Evolutionary conservation across 163 green algal species (phyloP).

Genomic region (Chlamydomonas reinhardtii): DNA sequence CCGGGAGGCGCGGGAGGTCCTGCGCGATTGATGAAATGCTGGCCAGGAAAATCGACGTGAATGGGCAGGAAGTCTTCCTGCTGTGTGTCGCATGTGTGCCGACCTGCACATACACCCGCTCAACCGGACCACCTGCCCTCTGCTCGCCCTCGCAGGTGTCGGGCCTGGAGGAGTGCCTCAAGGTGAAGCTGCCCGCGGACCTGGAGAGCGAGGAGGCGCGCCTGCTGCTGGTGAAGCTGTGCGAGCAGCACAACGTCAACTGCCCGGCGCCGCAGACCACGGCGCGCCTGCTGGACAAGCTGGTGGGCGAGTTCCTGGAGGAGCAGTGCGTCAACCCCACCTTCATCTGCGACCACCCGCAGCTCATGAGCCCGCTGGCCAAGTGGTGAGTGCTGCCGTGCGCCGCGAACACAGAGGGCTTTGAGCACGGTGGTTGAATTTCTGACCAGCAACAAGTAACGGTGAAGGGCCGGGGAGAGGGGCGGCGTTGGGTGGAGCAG

Average conservation of each 20-base stretch:
- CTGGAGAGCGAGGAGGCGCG: conserved; percentile 85
- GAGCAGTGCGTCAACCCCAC: conserved; percentile 93
- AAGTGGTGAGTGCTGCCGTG: conserved; percentile 90
- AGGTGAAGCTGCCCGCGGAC: conserved; percentile 80
- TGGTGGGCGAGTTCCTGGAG: conserved; percentile 98
- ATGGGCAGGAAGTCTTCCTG: too few species aligned
- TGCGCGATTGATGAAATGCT: too few species aligned
- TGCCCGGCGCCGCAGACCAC: conserved; percentile 91
- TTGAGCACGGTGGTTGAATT: too few species aligned
- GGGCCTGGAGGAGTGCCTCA: conserved; percentile 87
- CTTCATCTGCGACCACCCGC: conserved; percentile 99
- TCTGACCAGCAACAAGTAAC: too few species aligned
- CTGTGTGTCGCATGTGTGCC: too few species aligned
- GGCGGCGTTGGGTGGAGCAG: too few species aligned
- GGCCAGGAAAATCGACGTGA: too few species aligned
- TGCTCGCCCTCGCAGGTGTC: conserved; percentile 83
- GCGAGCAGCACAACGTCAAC: conserved; percentile 80
- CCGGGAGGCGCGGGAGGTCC: too few species aligned
- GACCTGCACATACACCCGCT: too few species aligned
- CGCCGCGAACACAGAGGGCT: too few species aligned
- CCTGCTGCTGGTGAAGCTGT: conserved; percentile 65
- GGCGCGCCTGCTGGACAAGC: conserved; percentile 94
- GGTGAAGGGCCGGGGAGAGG: too few species aligned
- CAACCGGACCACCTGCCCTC: too few species aligned
- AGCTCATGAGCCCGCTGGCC: conserved; percentile 98